These are phyloP conservation scores for Fusarium sp. DNA, from an alignment of 2,329 filamentous ascomycete genomes.

Conservation along the genomic window DNA sequence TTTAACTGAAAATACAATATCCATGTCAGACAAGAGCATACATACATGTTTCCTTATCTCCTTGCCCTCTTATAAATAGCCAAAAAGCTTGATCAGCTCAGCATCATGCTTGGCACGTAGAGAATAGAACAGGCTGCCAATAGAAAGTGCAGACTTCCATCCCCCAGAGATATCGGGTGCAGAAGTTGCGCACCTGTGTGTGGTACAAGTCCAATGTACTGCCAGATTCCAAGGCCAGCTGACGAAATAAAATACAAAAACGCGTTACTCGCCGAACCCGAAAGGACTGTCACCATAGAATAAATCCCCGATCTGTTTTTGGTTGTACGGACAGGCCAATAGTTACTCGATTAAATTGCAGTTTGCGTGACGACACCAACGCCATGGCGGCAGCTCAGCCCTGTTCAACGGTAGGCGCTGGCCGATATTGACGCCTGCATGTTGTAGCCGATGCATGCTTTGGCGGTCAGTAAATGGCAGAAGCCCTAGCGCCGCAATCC, in stretches of 20 bases:
- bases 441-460: neutral
- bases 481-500: slow-evolving; percentile 23
- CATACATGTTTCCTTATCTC: neutral
- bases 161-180: neutral
- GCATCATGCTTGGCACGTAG: slow-evolving; percentile 6
- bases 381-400: slow-evolving; percentile 43
- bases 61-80: neutral
- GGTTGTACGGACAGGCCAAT: slow-evolving; percentile 2
- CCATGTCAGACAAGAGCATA: neutral
- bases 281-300: neutral
- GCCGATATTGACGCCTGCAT: slow-evolving; percentile 2
- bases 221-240: slow-evolving; percentile 1
- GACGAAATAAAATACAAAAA: slow-evolving; percentile 15
- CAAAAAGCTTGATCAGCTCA: neutral
- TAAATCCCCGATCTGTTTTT: slow-evolving; percentile 19
- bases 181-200: neutral
- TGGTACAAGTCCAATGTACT: neutral
- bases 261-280: slow-evolving; percentile 15
- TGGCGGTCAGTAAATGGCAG: slow-evolving; percentile 34
- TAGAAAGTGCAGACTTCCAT: slow-evolving; percentile 12
- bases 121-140: neutral
- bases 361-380: slow-evolving; percentile 23
- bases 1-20: neutral
- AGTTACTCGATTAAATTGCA: slow-evolving; percentile 2
- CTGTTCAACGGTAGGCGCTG: slow-evolving; percentile 27